Conservation (phyloP, 768 basidiomycete species). For the Boletales sp. region DNA sequence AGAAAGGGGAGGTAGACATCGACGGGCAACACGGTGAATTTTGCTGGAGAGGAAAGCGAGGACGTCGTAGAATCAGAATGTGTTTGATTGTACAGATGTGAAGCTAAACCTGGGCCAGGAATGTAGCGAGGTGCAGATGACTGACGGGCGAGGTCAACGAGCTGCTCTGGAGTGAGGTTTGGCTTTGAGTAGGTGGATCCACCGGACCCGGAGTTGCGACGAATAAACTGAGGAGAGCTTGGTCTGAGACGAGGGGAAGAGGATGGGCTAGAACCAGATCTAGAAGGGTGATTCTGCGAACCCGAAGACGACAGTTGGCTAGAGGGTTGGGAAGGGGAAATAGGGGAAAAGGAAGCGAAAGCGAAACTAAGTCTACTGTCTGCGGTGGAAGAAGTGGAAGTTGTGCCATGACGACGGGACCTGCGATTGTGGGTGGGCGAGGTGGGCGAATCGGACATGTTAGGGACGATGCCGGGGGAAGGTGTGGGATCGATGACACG, state of each 20-base stretch:
- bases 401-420: slow-evolving; percentile 29
- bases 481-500: slow-evolving; percentile 46
- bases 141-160: slow-evolving; percentile 67
- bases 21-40: slow-evolving; percentile 72
- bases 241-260: slow-evolving; percentile 46
- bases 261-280: slow-evolving; percentile 30
- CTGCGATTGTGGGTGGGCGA: slow-evolving; percentile 28
- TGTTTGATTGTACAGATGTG: slow-evolving; percentile 2
- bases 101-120: background rate
- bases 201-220: slow-evolving; percentile 30
- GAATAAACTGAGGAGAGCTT: slow-evolving; percentile 40
- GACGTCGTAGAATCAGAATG: background rate
- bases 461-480: slow-evolving; percentile 18
- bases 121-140: slow-evolving; percentile 43
- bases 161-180: slow-evolving; percentile 66
- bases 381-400: slow-evolving; percentile 24
- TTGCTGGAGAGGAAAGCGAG: slow-evolving; percentile 40
- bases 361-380: slow-evolving; percentile 57
- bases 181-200: slow-evolving; percentile 40
- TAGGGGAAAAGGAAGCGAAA: slow-evolving; percentile 54
- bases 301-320: slow-evolving; percentile 21
- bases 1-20: slow-evolving; percentile 85
- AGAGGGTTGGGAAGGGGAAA: slow-evolving; percentile 17
- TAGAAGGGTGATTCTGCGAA: slow-evolving; percentile 31
- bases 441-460: slow-evolving; percentile 24